phyloP scores from a whole-genome alignment of 148 eudicot species.

The Amaranthus cruentus region DNA sequence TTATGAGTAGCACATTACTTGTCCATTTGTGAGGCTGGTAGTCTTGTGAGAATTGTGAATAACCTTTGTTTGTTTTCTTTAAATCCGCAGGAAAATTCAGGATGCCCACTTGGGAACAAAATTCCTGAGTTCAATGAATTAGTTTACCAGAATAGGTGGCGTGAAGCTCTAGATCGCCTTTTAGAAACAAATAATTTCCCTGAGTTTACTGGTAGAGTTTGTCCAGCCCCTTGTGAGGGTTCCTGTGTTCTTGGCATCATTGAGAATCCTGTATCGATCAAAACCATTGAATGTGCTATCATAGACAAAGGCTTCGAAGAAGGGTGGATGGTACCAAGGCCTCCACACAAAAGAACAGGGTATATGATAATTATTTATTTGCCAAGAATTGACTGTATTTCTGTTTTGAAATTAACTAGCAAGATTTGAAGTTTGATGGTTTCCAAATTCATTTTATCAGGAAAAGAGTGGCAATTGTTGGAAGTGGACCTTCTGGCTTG shows the following conservation, averaged over 20 bases:
- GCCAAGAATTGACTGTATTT: neutral
- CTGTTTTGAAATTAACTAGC: neutral
- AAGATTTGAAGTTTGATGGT: slow-evolving; percentile 12
- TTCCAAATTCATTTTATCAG: slow-evolving; percentile 33
- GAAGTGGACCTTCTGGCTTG: slow-evolving; percentile 97
- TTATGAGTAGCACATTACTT: neutral
- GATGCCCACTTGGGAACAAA: slow-evolving; percentile 97
- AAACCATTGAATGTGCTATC: slow-evolving; percentile 89
- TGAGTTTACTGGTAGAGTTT: slow-evolving; percentile 95
- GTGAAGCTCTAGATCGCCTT: slow-evolving; percentile 93
- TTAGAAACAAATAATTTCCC: slow-evolving; percentile 97
- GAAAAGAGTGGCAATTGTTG: slow-evolving; percentile 74
- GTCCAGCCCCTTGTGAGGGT: slow-evolving; percentile 99
- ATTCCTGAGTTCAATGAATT: slow-evolving; percentile 97
- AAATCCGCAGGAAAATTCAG: slow-evolving; percentile 75
- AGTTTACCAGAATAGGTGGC: slow-evolving; percentile 97
- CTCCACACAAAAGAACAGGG: slow-evolving; percentile 88
- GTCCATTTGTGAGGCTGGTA: neutral
- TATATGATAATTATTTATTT: slow-evolving; percentile 1
- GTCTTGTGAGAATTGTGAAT: neutral
- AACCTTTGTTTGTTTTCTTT: neutral
- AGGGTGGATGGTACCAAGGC: slow-evolving; percentile 99
- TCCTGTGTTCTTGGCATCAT: slow-evolving; percentile 98
- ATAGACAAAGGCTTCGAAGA: slow-evolving; percentile 97
- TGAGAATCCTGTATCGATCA: slow-evolving; percentile 95